Evolutionary conservation across 805 yeast species (phyloP).

Genomic region (Saccharomyces eubayanus): DNA sequence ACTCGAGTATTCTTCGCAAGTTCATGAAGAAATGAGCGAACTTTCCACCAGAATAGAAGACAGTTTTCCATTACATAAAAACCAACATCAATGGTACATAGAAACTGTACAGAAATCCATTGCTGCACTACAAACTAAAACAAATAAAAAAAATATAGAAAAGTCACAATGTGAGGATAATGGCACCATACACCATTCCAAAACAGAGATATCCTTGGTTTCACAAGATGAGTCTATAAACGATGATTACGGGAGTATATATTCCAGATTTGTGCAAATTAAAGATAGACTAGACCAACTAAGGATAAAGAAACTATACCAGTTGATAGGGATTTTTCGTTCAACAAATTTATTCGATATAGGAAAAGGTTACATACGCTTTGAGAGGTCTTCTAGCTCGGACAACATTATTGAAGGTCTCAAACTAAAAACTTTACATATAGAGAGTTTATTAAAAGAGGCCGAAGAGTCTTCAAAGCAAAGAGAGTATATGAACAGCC

Average conservation of each 20-base stretch:
- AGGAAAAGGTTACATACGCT: conserved; percentile 2
- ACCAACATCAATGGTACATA: conserved; percentile 2
- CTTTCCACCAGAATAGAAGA: conserved; percentile 13
- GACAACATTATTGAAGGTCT: not conserved
- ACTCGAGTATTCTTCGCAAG: conserved; percentile 22
- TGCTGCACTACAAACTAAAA: conserved; percentile 3
- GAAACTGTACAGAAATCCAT: conserved; percentile 4
- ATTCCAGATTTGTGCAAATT: conserved; percentile 16
- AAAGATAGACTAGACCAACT: conserved; percentile 11
- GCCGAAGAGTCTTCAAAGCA: not conserved
- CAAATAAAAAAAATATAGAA: conserved; percentile 3
- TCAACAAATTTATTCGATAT: conserved; percentile 9
- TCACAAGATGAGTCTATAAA: conserved; percentile 5
- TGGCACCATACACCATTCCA: not conserved
- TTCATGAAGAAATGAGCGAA: conserved; percentile 12
- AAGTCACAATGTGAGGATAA: not conserved
- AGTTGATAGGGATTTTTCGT: conserved; percentile 13
- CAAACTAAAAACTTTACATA: conserved; percentile 9
- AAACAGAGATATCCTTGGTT: not conserved
- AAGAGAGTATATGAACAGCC: conserved; percentile 12
- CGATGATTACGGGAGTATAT: conserved; percentile 23
- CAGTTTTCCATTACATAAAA: not conserved
- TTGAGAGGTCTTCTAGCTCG: not conserved
- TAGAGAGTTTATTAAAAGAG: conserved; percentile 1
- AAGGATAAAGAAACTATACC: conserved; percentile 14